Evolutionary conservation across 257 asterid genomes (phyloP), one percentile per base, ranked within the genome.

Genomic region (Jaltomata sinuosa): DNA sequence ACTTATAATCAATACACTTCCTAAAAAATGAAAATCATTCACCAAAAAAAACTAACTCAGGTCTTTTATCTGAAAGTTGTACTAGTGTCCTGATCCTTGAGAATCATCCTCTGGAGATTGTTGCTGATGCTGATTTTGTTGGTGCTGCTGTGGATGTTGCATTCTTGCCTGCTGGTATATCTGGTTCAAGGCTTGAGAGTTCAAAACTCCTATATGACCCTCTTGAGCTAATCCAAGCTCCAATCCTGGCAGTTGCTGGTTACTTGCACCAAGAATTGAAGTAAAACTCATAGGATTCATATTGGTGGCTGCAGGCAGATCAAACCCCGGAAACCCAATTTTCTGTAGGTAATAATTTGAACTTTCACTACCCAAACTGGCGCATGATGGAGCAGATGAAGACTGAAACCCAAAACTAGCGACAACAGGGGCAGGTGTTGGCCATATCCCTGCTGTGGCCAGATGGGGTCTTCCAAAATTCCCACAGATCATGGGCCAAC

Each of bases 211-310:
- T 50, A 91, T 69, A 78, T 91, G 93, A 38, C 93, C 95, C 77
- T 94, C 98, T 77, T 94, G 97, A 32, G 98, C 88, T 16, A 94
- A 71, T 38, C 98, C 97, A 4, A 94, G 93, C 82, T 93, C 97
- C 85, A 94, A 89, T 36, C 95, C 98, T 68, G 97, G 97, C 40
- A 88, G 88, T 74, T 90, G 59, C 64, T 88, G 94, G 18, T 57
- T 57, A 64, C 36, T 88, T 10, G 81, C 88, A 42, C 93, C 92
- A 87, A 93, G 64, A 85, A 94, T 90, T 52, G 95, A 93, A 49
- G 90, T 85, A 84, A 93, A 94, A 84, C 93, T 91, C 93, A 91
- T 87, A 8, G 84, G 83, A 61, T 91, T 91, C 84, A 90, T 83
- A 31, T 88, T 89, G 36, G 88, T 90, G 1, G 86, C 42, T 21